Base-by-base conservation (phyloP, 2,329 filamentous ascomycete species). In the Colletotrichum acutatum region DNA sequence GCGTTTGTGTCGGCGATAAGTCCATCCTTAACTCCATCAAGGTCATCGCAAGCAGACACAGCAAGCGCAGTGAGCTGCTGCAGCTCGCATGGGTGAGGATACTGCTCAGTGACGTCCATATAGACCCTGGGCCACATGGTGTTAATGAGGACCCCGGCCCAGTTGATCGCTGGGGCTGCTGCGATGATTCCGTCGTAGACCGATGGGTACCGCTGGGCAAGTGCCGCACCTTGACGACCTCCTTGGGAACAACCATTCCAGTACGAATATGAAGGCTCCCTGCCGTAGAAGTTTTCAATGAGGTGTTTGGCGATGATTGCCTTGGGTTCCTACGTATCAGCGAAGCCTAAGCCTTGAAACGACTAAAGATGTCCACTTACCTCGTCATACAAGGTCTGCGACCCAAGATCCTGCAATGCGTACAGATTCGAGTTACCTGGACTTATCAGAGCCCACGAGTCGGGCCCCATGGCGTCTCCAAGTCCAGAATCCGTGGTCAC, bases 171-270 rank as follows among this genome's bases (percentile, higher is more conserved):
- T 9, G 82, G 81, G 24, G 79, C 78, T 3, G 87, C 87, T 3
- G 87, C 88, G 1, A 90, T 79, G 28, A 90, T 84, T 24, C 89
- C 89, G 64, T 91, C 88, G 66, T 90, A 91, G 72, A 90, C 88
- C 0, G 86, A 82, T 0, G 90, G 88, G 72, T 85, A 90, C n/a
- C 80, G 77, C 74, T 91, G 85, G 0, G 87, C 85, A 11, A 85
- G 84, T 65, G 87, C 88, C 46, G 90, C 80, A 5, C 89, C 90
- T 80, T 91, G 88, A 0, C 90, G 83, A 1, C 90, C 90, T 8
- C 90, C 90, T 0, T 88, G 86, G 0, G 88, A 90, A 77, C 90
- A 92, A 11, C 90, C 90, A 2, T 87, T 77, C 73, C 87, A 91
- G 78, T 91, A 91, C 0, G 71, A 70, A 0, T 84, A 87, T 66